These are phyloP conservation scores for Porcisia deanei DNA, from an alignment of 208 protist genomes.

Conservation along the genomic window DNA sequence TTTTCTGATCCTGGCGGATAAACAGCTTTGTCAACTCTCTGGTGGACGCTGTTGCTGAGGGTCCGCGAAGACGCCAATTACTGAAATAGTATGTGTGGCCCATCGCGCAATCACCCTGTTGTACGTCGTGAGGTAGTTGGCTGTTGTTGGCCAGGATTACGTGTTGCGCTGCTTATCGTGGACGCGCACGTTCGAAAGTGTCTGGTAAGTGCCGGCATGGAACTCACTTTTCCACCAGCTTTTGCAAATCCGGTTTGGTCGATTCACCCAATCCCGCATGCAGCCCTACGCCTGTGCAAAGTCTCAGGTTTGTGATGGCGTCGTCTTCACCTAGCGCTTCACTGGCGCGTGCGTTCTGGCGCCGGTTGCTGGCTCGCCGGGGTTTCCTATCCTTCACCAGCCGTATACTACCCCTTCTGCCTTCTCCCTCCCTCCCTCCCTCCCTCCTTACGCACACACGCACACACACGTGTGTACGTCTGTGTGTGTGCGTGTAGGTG, in stretches of 20 bases:
- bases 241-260: too few relatives aligned
- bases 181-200: too few relatives aligned
- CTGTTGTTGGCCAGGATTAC: too few relatives aligned
- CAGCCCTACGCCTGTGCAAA: too few relatives aligned
- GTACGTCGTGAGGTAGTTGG: too few relatives aligned
- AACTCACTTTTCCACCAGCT: too few relatives aligned
- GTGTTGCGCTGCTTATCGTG: too few relatives aligned
- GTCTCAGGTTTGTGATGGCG: not conserved
- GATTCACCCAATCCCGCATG: too few relatives aligned
- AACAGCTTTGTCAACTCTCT: not conserved
- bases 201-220: too few relatives aligned
- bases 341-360: not conserved
- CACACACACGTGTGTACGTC: too few relatives aligned
- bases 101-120: not conserved
- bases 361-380: not conserved
- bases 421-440: not conserved
- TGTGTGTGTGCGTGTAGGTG: too few relatives aligned
- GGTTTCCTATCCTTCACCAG: not conserved
- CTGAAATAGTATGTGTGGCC: not conserved
- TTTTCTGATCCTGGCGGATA: not conserved
- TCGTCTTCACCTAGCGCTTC: not conserved
- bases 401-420: not conserved
- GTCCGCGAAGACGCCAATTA: not conserved
- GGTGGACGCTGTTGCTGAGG: not conserved
- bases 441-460: not conserved